phyloP scores from a whole-genome alignment of 371 early-diverging fungal species.

The Neoconidiobolus thromboides region DNA sequence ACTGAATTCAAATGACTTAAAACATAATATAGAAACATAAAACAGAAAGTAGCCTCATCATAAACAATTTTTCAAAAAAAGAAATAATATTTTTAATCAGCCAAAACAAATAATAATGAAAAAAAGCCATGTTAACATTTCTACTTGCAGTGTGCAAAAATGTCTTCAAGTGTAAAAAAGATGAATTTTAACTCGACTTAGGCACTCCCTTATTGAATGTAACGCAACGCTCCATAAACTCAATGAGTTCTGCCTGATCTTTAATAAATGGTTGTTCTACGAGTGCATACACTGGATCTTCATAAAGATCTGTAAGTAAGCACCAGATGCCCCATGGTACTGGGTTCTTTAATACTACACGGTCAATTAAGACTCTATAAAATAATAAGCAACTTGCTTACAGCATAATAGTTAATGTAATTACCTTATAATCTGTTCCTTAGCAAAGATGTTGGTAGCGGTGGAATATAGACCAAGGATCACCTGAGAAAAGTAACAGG shows the following conservation, averaged over 20 bases:
- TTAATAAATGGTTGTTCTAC: constrained; percentile 66
- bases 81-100: too few species aligned
- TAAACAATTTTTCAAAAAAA: too few species aligned
- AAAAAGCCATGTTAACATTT: too few species aligned
- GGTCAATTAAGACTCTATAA: constrained; percentile 72
- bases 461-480: constrained; percentile 74
- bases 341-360: constrained; percentile 88
- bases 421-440: constrained; percentile 80
- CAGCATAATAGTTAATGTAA: not conserved
- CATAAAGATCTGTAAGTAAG: constrained; percentile 90
- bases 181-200: not conserved
- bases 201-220: not conserved
- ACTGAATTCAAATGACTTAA: too few species aligned
- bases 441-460: constrained; percentile 56
- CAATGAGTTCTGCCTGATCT: constrained; percentile 38
- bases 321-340: constrained; percentile 95
- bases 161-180: too few species aligned
- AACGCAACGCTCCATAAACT: constrained; percentile 30
- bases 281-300: constrained; percentile 77
- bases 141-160: too few species aligned
- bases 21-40: too few species aligned
- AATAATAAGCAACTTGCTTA: not conserved
- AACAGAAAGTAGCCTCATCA: too few species aligned
- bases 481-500: constrained; percentile 78
- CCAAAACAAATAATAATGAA: too few species aligned